These are phyloP conservation scores for Lipomyces sp. DNA, from an alignment of 805 yeast species.

Conservation along the genomic window DNA sequence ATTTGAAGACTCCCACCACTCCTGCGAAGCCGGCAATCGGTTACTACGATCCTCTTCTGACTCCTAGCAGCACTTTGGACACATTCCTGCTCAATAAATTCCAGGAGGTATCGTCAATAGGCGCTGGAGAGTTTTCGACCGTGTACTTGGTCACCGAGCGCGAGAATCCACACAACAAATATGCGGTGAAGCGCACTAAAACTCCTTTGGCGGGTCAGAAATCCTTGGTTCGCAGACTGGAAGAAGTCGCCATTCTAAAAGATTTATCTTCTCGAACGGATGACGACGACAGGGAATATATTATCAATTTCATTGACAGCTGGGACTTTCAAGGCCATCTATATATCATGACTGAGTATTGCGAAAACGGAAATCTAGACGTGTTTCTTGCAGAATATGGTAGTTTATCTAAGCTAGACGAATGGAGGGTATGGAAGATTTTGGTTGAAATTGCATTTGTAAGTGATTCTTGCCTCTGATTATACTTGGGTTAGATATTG, in stretches of 20 bases:
- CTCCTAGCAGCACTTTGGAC: slow-evolving; percentile 42
- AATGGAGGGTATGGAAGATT: slow-evolving; percentile 98
- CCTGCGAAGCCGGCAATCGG: slow-evolving; percentile 39
- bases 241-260: slow-evolving; percentile 73
- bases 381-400: slow-evolving; percentile 79
- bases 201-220: slow-evolving; percentile 63
- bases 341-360: slow-evolving; percentile 92
- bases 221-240: slow-evolving; percentile 64
- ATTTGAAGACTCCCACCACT: slow-evolving; percentile 36
- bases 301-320: slow-evolving; percentile 77
- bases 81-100: slow-evolving; percentile 54
- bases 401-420: slow-evolving; percentile 78
- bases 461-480: slow-evolving; percentile 6
- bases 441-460: slow-evolving; percentile 72
- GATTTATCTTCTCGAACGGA: slow-evolving; percentile 43
- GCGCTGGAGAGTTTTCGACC: slow-evolving; percentile 86
- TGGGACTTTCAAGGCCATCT: slow-evolving; percentile 78
- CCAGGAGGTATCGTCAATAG: slow-evolving; percentile 72
- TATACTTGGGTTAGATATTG: neutral
- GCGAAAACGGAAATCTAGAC: slow-evolving; percentile 91
- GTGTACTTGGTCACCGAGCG: slow-evolving; percentile 82
- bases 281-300: slow-evolving; percentile 73
- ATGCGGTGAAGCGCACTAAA: slow-evolving; percentile 88
- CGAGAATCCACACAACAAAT: slow-evolving; percentile 50
- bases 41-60: slow-evolving; percentile 32